Percentiles rank a stretch among this genome's conserved stretches.
Conservation (phyloP, 495 filamentous ascomycete species). For the Cercophora sp. region DNA sequence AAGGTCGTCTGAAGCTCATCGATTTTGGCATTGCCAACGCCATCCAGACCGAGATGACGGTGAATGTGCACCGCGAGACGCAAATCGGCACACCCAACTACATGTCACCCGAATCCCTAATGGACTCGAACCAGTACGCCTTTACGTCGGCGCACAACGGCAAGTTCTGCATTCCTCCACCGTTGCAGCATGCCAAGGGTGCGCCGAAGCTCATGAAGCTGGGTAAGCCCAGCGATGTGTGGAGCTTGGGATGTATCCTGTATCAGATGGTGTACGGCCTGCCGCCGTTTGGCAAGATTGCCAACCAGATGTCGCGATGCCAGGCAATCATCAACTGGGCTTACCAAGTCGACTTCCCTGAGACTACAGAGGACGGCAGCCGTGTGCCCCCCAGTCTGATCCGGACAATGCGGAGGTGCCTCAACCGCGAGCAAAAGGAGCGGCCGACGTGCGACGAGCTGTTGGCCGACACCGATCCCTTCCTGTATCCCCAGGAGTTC, state of each 20-base stretch:
- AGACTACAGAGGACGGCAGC: conserved; percentile 67
- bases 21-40: conserved; percentile 98
- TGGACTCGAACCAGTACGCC: conserved; percentile 71
- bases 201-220: conserved; percentile 83
- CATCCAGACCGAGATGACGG: conserved; percentile 86
- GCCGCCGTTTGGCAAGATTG: conserved; percentile 88
- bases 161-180: conserved; percentile 44
- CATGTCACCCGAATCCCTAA: conserved; percentile 92
- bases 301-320: conserved; percentile 68
- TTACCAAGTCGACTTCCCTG: conserved; percentile 77
- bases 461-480: conserved; percentile 66
- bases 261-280: conserved; percentile 97
- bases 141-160: conserved; percentile 34
- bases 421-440: conserved; percentile 71
- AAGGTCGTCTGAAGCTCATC: conserved; percentile 80
- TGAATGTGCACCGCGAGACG: conserved; percentile 94
- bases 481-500: conserved; percentile 70
- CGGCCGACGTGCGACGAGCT: conserved; percentile 77
- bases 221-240: conserved; percentile 92
- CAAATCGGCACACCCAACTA: conserved; percentile 97
- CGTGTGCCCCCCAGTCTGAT: conserved; percentile 67
- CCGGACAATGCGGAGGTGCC: conserved; percentile 70
- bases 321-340: conserved; percentile 86
- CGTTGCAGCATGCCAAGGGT: conserved; percentile 35
- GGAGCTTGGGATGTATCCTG: conserved; percentile 92